Conservation (phyloP, 805 yeast species). For the Sugiyamaella floridensis region DNA sequence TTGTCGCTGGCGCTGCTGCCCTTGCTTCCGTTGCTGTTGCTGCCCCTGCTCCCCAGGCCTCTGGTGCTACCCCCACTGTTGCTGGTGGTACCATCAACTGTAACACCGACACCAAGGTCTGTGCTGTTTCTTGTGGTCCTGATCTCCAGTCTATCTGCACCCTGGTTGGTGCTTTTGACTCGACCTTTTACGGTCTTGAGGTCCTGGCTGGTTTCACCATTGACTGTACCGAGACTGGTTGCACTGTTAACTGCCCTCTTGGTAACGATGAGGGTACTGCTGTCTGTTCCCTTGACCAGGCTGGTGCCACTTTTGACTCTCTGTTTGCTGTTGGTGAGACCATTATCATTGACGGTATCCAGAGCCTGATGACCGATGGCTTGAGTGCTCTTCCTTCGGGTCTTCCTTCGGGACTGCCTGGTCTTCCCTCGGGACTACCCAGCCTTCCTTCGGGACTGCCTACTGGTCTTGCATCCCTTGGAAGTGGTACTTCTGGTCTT, state of each 20-base stretch:
- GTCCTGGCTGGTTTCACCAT: constrained; percentile 12
- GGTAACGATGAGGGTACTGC: constrained; percentile 2
- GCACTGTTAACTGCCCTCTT: constrained; percentile 11
- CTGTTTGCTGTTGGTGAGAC: constrained; percentile 9
- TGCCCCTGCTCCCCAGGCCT: constrained; percentile 7
- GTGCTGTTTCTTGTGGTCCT: constrained; percentile 11
- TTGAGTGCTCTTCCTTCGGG: constrained; percentile 1
- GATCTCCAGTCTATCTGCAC: constrained; percentile 10
- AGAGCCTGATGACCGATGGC: constrained; percentile 1
- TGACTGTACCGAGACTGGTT: constrained; percentile 11
- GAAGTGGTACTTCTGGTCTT: not conserved
- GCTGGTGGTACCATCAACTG: constrained; percentile 11
- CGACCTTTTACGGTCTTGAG: constrained; percentile 15
- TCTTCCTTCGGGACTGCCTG: constrained; percentile 6
- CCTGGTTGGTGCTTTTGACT: constrained; percentile 12
- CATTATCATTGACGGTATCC: constrained; percentile 4
- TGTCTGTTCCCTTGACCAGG: constrained; percentile 6
- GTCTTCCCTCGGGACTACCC: not conserved
- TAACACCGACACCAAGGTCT: constrained; percentile 11
- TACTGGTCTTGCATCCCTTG: not conserved
- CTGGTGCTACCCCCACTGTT: not conserved
- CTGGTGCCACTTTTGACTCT: constrained; percentile 7
- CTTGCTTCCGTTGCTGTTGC: constrained; percentile 7
- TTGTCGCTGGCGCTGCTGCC: constrained; percentile 12
- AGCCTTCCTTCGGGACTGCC: constrained; percentile 3